These are phyloP conservation scores for Hyaloraphidium curvatum DNA, from an alignment of 192 early-diverging fungal species.

Conservation along the genomic window DNA sequence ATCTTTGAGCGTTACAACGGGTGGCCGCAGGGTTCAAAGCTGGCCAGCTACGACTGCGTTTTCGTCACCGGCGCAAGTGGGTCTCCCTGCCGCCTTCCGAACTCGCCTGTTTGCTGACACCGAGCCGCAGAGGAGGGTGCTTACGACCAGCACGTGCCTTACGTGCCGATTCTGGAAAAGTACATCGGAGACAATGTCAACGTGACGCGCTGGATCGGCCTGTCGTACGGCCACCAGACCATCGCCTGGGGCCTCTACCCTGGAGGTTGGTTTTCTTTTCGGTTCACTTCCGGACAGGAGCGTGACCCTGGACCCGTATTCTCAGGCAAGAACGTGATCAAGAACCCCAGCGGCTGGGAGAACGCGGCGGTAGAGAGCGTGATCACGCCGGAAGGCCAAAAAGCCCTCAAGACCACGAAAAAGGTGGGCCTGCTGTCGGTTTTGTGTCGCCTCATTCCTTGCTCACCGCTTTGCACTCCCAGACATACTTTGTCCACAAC, in stretches of 20 bases:
- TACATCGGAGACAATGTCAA: conserved; percentile 1
- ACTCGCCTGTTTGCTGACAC: neutral
- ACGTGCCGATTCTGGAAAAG: conserved; percentile 1
- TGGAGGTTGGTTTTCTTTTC: neutral
- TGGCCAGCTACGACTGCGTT: neutral
- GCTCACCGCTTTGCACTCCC: neutral
- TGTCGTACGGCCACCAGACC: neutral
- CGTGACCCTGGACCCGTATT: neutral
- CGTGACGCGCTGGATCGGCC: neutral
- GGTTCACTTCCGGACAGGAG: neutral
- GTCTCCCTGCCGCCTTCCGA: neutral
- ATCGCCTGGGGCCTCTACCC: conserved; percentile 4
- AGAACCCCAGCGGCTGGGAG: neutral
- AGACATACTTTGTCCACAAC: neutral
- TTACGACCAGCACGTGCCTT: neutral
- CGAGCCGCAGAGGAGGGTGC: neutral
- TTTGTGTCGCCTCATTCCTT: neutral
- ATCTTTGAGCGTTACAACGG: neutral
- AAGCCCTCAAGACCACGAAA: neutral
- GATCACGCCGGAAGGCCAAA: neutral
- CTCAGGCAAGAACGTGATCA: neutral
- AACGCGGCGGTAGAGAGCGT: neutral
- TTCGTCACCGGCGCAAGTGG: neutral
- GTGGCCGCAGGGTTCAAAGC: conserved; percentile 1
- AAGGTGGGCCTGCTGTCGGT: neutral